Conservation (phyloP, 176 grass and related monocot species). For the Tuctoria greenei region DNA sequence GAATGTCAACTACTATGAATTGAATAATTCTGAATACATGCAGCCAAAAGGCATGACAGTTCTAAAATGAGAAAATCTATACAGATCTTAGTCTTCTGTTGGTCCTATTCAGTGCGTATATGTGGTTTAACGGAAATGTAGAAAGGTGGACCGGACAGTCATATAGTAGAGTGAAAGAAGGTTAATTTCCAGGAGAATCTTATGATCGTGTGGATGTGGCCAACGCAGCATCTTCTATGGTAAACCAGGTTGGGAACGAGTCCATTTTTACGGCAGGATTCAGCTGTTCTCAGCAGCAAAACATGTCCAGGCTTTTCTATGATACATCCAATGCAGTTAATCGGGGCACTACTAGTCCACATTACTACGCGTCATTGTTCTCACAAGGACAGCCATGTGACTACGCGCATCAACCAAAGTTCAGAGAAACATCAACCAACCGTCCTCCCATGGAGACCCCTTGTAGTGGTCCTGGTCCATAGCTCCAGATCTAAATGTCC, state of each 20-base stretch:
- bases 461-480: slow-evolving; percentile 38
- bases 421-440: slow-evolving; percentile 43
- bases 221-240: background rate
- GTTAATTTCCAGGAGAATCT: background rate
- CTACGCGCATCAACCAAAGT: background rate
- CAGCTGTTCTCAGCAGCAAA: background rate
- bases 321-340: slow-evolving; percentile 40
- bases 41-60: background rate
- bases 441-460: slow-evolving; percentile 20
- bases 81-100: background rate
- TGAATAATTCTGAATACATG: slow-evolving; percentile 12
- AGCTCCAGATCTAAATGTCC: slow-evolving; percentile 13
- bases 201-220: background rate
- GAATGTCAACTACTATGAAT: slow-evolving; percentile 3
- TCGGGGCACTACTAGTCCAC: slow-evolving; percentile 25
- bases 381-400: slow-evolving; percentile 53
- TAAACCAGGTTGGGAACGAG: background rate
- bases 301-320: slow-evolving; percentile 26
- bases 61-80: background rate
- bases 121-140: background rate
- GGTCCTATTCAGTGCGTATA: background rate
- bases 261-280: background rate
- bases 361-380: slow-evolving; percentile 30
- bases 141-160: background rate
- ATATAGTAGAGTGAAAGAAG: background rate